phyloP scores from a whole-genome alignment of 192 early-diverging fungal genomes.

The Coemansia biformis region DNA sequence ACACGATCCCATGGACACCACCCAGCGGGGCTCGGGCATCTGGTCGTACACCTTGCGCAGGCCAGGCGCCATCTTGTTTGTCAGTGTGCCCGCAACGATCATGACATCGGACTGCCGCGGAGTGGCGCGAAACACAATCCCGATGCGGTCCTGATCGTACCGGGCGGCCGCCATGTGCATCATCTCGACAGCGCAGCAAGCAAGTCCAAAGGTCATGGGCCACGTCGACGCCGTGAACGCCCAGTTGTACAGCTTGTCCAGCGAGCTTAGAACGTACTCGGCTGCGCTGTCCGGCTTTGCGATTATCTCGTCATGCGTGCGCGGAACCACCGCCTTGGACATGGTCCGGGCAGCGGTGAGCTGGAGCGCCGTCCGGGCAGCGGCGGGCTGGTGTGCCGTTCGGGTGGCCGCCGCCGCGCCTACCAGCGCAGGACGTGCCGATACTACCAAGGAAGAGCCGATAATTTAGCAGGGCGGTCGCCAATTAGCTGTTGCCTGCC shows the following conservation, averaged over 20 bases:
- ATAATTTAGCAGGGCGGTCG: no score
- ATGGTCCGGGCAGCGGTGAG: constrained; percentile 16
- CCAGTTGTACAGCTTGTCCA: constrained; percentile 93
- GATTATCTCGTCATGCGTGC: constrained; percentile 48
- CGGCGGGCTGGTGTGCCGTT: no score
- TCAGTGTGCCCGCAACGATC: constrained; percentile 98
- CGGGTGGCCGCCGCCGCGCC: no score
- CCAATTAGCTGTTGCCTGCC: no score
- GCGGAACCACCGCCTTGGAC: constrained; percentile 41
- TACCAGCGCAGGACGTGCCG: no score
- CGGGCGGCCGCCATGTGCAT: constrained; percentile 95
- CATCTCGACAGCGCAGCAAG: constrained; percentile 98
- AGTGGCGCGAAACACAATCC: constrained; percentile 95
- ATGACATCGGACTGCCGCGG: constrained; percentile 98
- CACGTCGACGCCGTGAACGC: constrained; percentile 86
- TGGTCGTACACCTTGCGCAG: constrained; percentile 66
- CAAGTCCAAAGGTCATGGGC: constrained; percentile 87
- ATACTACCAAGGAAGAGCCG: no score
- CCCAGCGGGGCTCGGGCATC: constrained; percentile 98
- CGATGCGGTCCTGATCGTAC: constrained; percentile 96
- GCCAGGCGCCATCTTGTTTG: constrained; percentile 98
- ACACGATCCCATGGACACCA: constrained; percentile 97
- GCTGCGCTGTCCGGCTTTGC: constrained; percentile 47
- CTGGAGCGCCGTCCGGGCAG: neutral
- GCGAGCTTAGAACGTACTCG: constrained; percentile 81